Evolutionary conservation across 495 filamentous ascomycete genomes (phyloP).

Genomic region (Penicillium dipodomyicola): DNA sequence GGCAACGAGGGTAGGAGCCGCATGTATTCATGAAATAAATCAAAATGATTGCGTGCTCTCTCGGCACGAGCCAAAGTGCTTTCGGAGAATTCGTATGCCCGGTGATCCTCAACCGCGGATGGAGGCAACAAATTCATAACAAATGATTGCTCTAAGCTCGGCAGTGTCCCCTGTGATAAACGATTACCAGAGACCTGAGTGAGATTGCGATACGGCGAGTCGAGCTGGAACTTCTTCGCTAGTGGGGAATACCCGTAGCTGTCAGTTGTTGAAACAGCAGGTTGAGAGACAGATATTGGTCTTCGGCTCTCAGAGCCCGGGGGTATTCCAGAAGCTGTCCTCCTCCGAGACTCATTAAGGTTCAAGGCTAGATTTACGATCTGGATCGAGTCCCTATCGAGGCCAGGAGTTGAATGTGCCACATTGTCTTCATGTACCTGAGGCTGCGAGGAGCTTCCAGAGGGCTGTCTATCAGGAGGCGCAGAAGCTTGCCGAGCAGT

Average conservation of each 20-base stretch:
- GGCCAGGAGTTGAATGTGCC: constrained; percentile 26
- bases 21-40: constrained; percentile 76
- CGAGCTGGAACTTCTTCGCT: constrained; percentile 16
- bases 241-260: constrained; percentile 19
- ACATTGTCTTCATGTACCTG: constrained; percentile 10
- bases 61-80: constrained; percentile 76
- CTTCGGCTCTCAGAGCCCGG: constrained; percentile 46
- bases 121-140: constrained; percentile 35
- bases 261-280: constrained; percentile 17
- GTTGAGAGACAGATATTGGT: constrained; percentile 44
- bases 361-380: constrained; percentile 89
- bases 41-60: constrained; percentile 73
- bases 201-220: constrained; percentile 20
- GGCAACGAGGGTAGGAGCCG: constrained; percentile 72
- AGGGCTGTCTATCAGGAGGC: constrained; percentile 10
- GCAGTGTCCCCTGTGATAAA: constrained; percentile 7
- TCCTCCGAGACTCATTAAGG: constrained; percentile 76
- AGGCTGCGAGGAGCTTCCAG: constrained; percentile 15
- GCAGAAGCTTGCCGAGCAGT: constrained; percentile 11
- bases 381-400: constrained; percentile 75
- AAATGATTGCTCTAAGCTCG: constrained; percentile 20
- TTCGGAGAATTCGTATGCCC: constrained; percentile 66
- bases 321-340: constrained; percentile 51
- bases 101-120: constrained; percentile 27
- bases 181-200: constrained; percentile 19